phyloP scores from a whole-genome alignment of 208 protist genomes.

The Acanthamoeba royreba region DNA sequence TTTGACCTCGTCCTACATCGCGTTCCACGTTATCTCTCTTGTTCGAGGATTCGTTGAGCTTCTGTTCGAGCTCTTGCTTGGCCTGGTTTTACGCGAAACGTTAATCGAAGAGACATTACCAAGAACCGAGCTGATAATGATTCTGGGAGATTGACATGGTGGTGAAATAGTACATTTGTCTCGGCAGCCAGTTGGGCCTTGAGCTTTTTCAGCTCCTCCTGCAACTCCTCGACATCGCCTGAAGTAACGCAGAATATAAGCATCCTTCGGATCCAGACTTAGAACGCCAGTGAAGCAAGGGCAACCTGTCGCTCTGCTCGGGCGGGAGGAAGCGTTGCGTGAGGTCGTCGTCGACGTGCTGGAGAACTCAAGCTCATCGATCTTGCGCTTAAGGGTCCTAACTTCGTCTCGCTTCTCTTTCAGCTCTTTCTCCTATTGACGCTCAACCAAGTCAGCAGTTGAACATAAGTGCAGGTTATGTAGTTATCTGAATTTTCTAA shows the following conservation, averaged over 20 bases:
- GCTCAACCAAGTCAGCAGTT: not conserved
- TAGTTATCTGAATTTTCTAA: too few relatives aligned
- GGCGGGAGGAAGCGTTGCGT: not conserved
- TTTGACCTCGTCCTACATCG: not conserved
- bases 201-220: not conserved
- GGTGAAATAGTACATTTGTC: not conserved
- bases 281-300: too few relatives aligned
- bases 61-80: not conserved
- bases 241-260: too few relatives aligned
- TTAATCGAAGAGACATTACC: not conserved
- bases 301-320: too few relatives aligned
- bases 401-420: not conserved
- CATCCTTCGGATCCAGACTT: too few relatives aligned
- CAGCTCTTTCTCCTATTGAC: not conserved
- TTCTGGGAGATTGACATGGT: not conserved
- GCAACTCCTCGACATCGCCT: not conserved
- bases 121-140: not conserved
- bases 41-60: not conserved
- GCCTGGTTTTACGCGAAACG: not conserved
- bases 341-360: not conserved
- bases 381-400: not conserved
- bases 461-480: too few relatives aligned
- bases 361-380: not conserved
- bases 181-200: not conserved
- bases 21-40: not conserved